Percentiles rank a stretch among this genome's conserved stretches.
Evolutionary conservation across 2,329 filamentous ascomycete species (phyloP).

Genomic region (Colletotrichum kahawae): DNA sequence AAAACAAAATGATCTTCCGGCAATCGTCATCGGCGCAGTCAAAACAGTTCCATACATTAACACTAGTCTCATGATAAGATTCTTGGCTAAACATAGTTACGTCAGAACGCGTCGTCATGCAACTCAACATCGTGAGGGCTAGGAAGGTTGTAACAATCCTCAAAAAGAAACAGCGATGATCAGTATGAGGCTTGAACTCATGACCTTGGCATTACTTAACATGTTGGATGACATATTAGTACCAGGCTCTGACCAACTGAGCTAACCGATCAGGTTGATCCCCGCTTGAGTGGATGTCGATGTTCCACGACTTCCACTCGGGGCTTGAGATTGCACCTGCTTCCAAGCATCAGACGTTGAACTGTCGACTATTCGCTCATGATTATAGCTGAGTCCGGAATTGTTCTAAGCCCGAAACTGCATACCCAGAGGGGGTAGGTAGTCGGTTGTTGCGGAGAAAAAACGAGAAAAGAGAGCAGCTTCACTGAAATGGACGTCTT

Average conservation of each 20-base stretch:
- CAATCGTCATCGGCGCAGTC: background rate
- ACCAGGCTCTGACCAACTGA: background rate
- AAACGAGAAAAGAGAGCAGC: background rate
- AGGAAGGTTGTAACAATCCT: background rate
- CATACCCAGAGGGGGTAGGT: fast-evolving
- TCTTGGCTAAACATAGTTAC: background rate
- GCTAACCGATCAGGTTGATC: background rate
- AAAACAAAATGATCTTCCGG: background rate
- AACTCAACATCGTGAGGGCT: background rate
- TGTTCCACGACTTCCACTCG: background rate
- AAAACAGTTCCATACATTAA: background rate
- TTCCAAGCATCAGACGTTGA: background rate
- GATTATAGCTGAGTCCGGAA: background rate
- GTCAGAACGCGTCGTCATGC: background rate
- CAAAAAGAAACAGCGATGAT: background rate
- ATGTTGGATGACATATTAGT: background rate
- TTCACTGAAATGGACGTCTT: background rate
- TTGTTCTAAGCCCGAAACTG: background rate
- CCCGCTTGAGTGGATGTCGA: background rate
- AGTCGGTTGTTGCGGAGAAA: background rate
- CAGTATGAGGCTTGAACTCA: background rate
- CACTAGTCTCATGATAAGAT: background rate
- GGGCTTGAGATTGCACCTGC: background rate
- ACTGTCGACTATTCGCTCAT: background rate
- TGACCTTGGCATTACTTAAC: background rate